Percentiles rank a stretch among this genome's conserved stretches.
Evolutionary conservation across 768 basidiomycete genomes (phyloP).

Genomic region (Nevesoporus exiguus): DNA sequence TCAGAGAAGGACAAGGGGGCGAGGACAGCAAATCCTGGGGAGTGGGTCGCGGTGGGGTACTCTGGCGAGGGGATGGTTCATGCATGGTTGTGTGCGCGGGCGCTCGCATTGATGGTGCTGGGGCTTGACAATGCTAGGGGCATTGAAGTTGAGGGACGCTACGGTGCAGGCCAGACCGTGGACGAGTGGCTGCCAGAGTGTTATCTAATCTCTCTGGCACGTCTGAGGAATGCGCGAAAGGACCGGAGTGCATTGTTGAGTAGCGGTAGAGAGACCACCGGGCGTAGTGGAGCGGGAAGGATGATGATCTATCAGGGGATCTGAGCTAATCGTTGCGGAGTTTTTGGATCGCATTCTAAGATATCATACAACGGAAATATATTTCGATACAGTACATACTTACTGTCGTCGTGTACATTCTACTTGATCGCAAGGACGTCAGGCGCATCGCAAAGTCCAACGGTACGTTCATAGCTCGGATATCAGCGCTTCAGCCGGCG

Average conservation of each 20-base stretch:
- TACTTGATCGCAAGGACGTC: too few relatives aligned
- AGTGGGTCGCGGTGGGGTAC: constrained; percentile 73
- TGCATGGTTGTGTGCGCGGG: constrained; percentile 61
- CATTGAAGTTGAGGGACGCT: constrained; percentile 15
- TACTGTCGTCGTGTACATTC: too few relatives aligned
- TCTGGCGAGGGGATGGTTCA: constrained; percentile 73
- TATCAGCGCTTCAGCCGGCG: too few relatives aligned
- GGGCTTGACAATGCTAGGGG: constrained; percentile 29
- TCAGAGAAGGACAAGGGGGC: constrained; percentile 2
- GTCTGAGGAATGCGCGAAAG: constrained; percentile 10
- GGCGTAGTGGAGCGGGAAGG: constrained; percentile 23
- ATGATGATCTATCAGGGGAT: constrained; percentile 23
- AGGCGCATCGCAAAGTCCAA: too few relatives aligned
- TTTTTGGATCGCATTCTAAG: neutral
- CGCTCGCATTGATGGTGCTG: constrained; percentile 58
- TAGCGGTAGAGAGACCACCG: neutral
- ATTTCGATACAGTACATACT: neutral
- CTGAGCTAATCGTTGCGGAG: neutral
- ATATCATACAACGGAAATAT: neutral
- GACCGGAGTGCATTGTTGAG: constrained; percentile 1
- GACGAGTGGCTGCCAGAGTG: constrained; percentile 26
- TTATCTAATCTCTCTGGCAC: constrained; percentile 14
- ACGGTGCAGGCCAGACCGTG: constrained; percentile 21
- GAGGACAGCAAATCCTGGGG: constrained; percentile 42
- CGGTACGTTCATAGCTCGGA: too few relatives aligned